Percentiles rank a stretch among this genome's conserved stretches.
Evolutionary conservation across 2,329 filamentous ascomycete genomes (phyloP).

Genomic region (Colletotrichum neosansevieriae): DNA sequence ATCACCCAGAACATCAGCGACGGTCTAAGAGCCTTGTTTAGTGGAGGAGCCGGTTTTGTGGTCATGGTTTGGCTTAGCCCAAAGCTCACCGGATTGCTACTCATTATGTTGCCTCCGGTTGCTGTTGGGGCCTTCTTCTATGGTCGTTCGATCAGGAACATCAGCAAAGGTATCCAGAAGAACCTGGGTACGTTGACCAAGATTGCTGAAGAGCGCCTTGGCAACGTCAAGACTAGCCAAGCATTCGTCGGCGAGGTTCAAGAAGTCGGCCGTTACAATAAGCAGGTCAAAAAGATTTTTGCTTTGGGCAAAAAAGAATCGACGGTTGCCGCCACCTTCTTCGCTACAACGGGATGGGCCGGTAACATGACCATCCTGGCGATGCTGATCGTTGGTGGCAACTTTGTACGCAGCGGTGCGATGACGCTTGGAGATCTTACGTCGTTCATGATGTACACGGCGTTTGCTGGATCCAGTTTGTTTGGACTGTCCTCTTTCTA

Average conservation of each 20-base stretch:
- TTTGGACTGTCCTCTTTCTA: constrained; percentile 97
- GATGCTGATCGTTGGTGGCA: constrained; percentile 89
- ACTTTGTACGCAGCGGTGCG: constrained; percentile 86
- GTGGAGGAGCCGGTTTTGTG: constrained; percentile 87
- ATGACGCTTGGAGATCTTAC: constrained; percentile 94
- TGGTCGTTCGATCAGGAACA: constrained; percentile 86
- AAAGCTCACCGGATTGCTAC: constrained; percentile 87
- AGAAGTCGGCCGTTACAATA: constrained; percentile 92
- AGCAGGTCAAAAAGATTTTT: constrained; percentile 92
- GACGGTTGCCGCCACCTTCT: constrained; percentile 90
- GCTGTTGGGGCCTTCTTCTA: constrained; percentile 93
- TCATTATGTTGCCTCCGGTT: constrained; percentile 90
- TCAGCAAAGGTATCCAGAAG: constrained; percentile 93
- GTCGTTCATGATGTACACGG: constrained; percentile 98
- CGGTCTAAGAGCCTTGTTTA: constrained; percentile 90
- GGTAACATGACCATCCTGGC: constrained; percentile 97
- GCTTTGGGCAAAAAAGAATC: constrained; percentile 88
- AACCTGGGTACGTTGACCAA: constrained; percentile 94
- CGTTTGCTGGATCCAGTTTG: constrained; percentile 85
- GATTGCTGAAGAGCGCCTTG: constrained; percentile 96
- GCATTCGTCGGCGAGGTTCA: constrained; percentile 94
- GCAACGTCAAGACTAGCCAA: constrained; percentile 96
- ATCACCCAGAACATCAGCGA: constrained; percentile 98
- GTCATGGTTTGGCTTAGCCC: constrained; percentile 98
- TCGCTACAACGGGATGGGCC: constrained; percentile 86